Evolutionary conservation across 257 asterid genomes (phyloP).

Genomic region (Solanum pinnatisectum): DNA sequence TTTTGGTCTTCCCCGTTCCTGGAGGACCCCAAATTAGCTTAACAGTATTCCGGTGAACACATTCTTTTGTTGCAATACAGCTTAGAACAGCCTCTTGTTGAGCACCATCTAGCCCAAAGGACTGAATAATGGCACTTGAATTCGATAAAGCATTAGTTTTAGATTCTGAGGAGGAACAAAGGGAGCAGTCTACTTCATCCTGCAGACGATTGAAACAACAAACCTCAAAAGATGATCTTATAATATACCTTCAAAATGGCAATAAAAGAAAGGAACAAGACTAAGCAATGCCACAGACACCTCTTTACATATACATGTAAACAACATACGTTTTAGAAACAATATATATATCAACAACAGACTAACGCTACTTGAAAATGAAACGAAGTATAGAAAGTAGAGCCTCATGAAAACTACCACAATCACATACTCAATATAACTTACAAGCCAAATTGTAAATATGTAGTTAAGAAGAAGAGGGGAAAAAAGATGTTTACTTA

Average conservation of each 20-base stretch:
- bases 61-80: slow-evolving; percentile 19
- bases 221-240: neutral
- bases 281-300: neutral
- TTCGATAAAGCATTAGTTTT: neutral
- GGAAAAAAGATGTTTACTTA: neutral
- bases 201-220: neutral
- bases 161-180: slow-evolving; percentile 1
- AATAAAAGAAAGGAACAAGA: neutral
- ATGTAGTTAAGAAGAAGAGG: neutral
- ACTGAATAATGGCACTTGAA: neutral
- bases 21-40: slow-evolving; percentile 52
- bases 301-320: neutral
- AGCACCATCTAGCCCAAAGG: slow-evolving; percentile 24
- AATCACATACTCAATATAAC: neutral
- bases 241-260: neutral
- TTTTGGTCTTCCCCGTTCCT: slow-evolving; percentile 42
- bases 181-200: slow-evolving; percentile 15
- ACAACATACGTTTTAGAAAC: neutral
- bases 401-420: neutral
- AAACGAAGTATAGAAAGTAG: neutral
- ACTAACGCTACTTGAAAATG: neutral
- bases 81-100: slow-evolving; percentile 24
- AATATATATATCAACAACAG: neutral
- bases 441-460: neutral
- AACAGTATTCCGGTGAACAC: slow-evolving; percentile 11